Conservation (phyloP, 805 yeast species). For the Sugiyamaella marilandica region DNA sequence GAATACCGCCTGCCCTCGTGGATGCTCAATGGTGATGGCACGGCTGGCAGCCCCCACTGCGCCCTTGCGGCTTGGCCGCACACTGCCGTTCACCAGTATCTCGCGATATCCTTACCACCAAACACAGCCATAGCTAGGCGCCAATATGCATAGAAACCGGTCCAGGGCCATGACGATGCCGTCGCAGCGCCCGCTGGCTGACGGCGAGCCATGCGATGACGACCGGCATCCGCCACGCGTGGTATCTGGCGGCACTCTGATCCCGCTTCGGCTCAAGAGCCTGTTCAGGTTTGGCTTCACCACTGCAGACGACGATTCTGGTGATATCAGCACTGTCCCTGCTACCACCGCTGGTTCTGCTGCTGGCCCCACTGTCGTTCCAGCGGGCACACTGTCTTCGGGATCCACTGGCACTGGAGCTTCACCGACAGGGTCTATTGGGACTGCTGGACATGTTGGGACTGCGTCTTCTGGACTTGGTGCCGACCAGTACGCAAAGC, state of each 20-base stretch:
- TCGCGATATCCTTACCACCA: no score
- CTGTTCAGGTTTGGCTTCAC: conserved; percentile 29
- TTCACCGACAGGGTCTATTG: background rate
- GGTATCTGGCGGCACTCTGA: conserved; percentile 4
- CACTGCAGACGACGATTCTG: background rate
- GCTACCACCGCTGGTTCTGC: background rate
- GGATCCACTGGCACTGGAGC: background rate
- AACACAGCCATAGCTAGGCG: no score
- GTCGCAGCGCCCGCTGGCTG: conserved; percentile 3
- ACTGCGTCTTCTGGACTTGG: background rate
- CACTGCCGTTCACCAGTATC: no score
- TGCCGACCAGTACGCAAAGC: background rate
- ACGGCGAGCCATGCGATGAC: background rate
- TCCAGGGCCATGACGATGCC: conserved; percentile 22
- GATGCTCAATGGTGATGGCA: no score
- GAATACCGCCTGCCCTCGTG: no score
- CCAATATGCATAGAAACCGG: conserved; percentile 11
- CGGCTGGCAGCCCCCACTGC: no score
- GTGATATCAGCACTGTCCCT: conserved; percentile 3
- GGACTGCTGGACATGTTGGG: no score
- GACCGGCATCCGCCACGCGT: background rate
- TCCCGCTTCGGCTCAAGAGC: conserved; percentile 31
- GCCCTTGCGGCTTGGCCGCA: no score
- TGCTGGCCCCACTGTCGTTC: no score
- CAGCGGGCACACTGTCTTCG: background rate